A percentile compares a stretch with the other conserved stretches of the same genome.
Evolutionary conservation across 108 stramenopile genomes (phyloP).

Genomic region (Nannochloropsis granulata): DNA sequence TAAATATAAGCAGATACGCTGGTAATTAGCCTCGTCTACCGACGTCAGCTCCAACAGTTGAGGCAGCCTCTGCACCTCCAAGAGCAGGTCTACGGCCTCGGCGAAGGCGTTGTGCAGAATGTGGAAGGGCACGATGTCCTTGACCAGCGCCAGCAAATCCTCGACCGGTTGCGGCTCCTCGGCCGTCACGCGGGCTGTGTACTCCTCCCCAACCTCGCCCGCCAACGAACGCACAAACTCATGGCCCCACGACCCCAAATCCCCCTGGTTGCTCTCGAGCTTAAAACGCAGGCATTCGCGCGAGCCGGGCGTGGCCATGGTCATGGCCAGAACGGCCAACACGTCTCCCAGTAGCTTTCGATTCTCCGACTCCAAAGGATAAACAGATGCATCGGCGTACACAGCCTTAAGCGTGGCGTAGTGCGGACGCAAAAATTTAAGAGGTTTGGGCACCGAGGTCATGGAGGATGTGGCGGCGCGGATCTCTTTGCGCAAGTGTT

Average conservation of each 20-base stretch:
- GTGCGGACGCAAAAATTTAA: conserved; percentile 92
- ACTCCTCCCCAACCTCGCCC: conserved; percentile 93
- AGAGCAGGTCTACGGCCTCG: conserved; percentile 93
- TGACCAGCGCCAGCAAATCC: conserved; percentile 55
- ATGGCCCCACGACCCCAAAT: conserved; percentile 91
- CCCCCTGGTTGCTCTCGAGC: conserved; percentile 52
- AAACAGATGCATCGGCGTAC: conserved; percentile 19
- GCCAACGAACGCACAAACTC: conserved; percentile 89
- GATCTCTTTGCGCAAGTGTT: conserved; percentile 72
- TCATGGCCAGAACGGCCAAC: conserved; percentile 92
- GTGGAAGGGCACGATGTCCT: conserved; percentile 93
- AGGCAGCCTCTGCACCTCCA: conserved; percentile 73
- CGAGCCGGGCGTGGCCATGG: conserved; percentile 69
- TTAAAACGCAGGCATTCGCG: conserved; percentile 65
- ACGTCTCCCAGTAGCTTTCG: conserved; percentile 65
- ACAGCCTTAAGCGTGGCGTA: conserved; percentile 67
- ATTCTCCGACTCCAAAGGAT: conserved; percentile 33
- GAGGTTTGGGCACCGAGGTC: conserved; percentile 96
- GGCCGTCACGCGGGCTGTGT: conserved; percentile 58
- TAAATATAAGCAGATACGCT: conserved; percentile 87
- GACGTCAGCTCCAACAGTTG: conserved; percentile 26
- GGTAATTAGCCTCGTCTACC: conserved; percentile 82
- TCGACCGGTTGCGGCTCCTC: conserved; percentile 29
- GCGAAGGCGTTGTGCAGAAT: conserved; percentile 93
- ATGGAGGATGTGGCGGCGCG: conserved; percentile 77